Percentiles rank a stretch among this genome's conserved stretches.
These are phyloP conservation scores for Russula lepida DNA, from an alignment of 768 basidiomycete species.

Conservation along the genomic window DNA sequence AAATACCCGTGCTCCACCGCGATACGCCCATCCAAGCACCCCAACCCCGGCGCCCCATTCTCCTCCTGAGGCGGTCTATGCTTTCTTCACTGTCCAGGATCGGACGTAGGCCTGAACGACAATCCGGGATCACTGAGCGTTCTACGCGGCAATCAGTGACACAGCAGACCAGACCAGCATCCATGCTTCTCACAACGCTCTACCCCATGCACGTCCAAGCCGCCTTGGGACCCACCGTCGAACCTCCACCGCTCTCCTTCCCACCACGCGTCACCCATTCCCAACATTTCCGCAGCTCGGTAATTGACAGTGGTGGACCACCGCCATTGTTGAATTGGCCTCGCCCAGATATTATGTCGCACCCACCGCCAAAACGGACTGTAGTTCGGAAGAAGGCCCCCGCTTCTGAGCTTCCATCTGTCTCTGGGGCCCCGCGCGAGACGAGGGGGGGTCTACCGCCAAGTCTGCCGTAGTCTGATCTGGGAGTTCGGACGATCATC, in stretches of 20 bases:
- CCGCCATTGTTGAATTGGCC: constrained; percentile 20
- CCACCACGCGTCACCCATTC: neutral
- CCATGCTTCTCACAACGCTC: neutral
- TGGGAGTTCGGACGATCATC: neutral
- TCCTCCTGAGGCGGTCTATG: neutral
- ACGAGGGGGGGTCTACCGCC: neutral
- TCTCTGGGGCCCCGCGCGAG: neutral
- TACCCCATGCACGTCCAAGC: constrained; percentile 15
- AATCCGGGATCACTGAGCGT: neutral
- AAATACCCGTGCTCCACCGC: neutral
- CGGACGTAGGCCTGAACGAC: neutral
- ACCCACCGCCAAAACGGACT: neutral
- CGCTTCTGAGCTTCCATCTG: neutral
- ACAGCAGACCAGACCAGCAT: neutral
- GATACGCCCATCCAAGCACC: constrained; percentile 8
- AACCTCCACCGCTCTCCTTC: neutral
- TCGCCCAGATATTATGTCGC: constrained; percentile 19
- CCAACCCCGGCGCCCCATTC: constrained; percentile 14
- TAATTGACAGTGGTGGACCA: neutral
- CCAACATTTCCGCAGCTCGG: neutral
- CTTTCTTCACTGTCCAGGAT: neutral
- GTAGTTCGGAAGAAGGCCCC: neutral
- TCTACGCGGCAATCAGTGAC: neutral
- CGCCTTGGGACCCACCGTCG: neutral
- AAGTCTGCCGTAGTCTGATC: neutral